phyloP scores from a whole-genome alignment of 1,284 basidiomycete species.

The Moesziomyces antarcticus region DNA sequence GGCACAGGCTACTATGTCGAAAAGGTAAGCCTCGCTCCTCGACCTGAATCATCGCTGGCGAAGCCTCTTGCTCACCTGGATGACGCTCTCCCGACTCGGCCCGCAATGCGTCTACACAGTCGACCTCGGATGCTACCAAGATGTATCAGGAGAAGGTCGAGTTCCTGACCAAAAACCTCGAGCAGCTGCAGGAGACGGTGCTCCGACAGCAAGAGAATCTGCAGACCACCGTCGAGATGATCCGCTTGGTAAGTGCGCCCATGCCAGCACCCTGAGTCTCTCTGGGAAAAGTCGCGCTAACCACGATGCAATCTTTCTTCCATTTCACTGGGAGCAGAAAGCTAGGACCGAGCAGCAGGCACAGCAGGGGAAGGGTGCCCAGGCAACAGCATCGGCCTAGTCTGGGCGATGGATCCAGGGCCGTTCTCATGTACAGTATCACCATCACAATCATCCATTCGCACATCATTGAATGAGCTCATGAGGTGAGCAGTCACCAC shows the following conservation, averaged over 20 bases:
- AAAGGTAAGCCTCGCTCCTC: constrained; percentile 74
- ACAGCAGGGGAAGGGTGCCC: constrained; percentile 11
- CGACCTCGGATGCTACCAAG: constrained; percentile 55
- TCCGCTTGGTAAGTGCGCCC: constrained; percentile 56
- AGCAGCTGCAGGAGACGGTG: constrained; percentile 65
- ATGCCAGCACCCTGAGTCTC: too few species aligned
- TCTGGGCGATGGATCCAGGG: neutral
- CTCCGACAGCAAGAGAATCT: constrained; percentile 65
- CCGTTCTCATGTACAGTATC: neutral
- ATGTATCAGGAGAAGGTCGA: constrained; percentile 62
- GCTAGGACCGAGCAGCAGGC: constrained; percentile 40
- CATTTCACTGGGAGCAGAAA: constrained; percentile 13
- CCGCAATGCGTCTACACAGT: constrained; percentile 14
- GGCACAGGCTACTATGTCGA: constrained; percentile 97
- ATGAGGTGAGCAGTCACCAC: too few species aligned
- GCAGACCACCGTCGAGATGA: constrained; percentile 62
- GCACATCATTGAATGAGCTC: too few species aligned
- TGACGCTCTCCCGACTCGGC: neutral
- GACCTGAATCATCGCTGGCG: neutral
- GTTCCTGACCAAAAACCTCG: constrained; percentile 62
- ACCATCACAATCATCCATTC: neutral
- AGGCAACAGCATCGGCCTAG: constrained; percentile 17
- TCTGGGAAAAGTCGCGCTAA: too few species aligned
- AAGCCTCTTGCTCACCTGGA: neutral
- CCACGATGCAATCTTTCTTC: too few species aligned